Conservation (phyloP, 1,139 yeast species). For the Blastobotrys malaysiensis region DNA sequence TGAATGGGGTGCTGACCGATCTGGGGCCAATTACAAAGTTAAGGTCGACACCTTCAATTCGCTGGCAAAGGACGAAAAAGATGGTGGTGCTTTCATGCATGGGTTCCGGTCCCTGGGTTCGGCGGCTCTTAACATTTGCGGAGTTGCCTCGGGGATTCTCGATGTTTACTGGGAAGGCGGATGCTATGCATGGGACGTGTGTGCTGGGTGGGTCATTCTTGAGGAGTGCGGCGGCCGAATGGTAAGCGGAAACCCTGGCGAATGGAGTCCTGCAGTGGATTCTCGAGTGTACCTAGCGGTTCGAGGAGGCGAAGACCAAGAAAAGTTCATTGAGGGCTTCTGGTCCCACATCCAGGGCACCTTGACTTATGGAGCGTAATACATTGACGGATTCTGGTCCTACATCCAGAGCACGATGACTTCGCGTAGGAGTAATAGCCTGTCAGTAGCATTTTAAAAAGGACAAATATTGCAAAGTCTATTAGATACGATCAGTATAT, state of each 20-base stretch:
- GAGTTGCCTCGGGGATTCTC: slow-evolving; percentile 50
- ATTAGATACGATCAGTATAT: background rate
- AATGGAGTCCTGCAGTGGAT: slow-evolving; percentile 45
- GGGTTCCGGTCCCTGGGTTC: slow-evolving; percentile 56
- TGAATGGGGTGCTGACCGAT: slow-evolving; percentile 56
- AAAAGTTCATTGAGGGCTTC: slow-evolving; percentile 42
- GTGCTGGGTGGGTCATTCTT: slow-evolving; percentile 59
- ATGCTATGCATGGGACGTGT: slow-evolving; percentile 59
- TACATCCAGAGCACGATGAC: too few species aligned
- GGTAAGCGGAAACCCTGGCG: slow-evolving; percentile 48
- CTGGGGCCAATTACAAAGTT: slow-evolving; percentile 44
- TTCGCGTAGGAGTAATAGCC: too few species aligned
- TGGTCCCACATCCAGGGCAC: slow-evolving; percentile 46
- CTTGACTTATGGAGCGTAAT: slow-evolving; percentile 32
- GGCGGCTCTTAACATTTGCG: slow-evolving; percentile 53
- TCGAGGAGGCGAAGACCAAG: slow-evolving; percentile 47
- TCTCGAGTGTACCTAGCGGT: slow-evolving; percentile 49
- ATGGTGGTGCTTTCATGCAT: slow-evolving; percentile 47
- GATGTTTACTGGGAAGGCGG: slow-evolving; percentile 65
- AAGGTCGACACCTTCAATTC: slow-evolving; percentile 45
- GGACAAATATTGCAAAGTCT: too few species aligned
- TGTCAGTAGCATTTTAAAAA: too few species aligned
- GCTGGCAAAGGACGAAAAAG: slow-evolving; percentile 40
- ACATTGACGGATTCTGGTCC: too few species aligned
- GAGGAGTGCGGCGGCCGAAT: slow-evolving; percentile 53